Conservation (phyloP, 2,329 filamentous ascomycete genomes). For the Sporothrix sp. region DNA sequence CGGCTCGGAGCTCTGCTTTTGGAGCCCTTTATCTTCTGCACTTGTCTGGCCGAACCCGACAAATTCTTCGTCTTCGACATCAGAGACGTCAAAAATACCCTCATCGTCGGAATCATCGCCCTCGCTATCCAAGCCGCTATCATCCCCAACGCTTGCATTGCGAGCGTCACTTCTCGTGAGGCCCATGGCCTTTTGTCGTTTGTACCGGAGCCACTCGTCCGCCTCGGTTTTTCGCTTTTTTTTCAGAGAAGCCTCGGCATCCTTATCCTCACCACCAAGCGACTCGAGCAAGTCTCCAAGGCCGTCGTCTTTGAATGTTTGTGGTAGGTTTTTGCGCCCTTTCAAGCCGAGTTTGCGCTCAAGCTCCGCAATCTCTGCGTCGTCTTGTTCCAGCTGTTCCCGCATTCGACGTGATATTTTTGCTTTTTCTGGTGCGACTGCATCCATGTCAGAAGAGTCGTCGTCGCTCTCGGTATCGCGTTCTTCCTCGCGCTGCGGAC, state of each 20-base stretch:
- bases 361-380: constrained; percentile 76
- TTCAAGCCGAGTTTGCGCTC: constrained; percentile 83
- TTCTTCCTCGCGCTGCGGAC: constrained; percentile 11
- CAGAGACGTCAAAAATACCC: constrained; percentile 20
- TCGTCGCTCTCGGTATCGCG: constrained; percentile 19
- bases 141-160: constrained; percentile 11
- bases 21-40: background rate
- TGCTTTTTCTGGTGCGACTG: constrained; percentile 12
- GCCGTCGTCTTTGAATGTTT: constrained; percentile 71
- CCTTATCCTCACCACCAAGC: constrained; percentile 36
- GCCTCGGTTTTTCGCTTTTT: constrained; percentile 51
- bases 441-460: background rate
- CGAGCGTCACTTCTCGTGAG: constrained; percentile 23
- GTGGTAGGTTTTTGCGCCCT: constrained; percentile 62
- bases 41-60: too few species aligned
- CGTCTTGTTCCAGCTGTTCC: constrained; percentile 64
- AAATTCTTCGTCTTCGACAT: constrained; percentile 20
- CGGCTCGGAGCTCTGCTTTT: constrained; percentile 16
- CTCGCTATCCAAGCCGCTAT: constrained; percentile 22
- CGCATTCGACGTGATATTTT: constrained; percentile 34
- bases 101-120: constrained; percentile 22
- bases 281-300: constrained; percentile 60
- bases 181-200: constrained; percentile 39
- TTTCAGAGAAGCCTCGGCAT: constrained; percentile 41
- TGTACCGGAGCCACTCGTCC: constrained; percentile 51